Conservation (phyloP, 2,329 filamentous ascomycete genomes). For the Aspergillus viridinutans region DNA sequence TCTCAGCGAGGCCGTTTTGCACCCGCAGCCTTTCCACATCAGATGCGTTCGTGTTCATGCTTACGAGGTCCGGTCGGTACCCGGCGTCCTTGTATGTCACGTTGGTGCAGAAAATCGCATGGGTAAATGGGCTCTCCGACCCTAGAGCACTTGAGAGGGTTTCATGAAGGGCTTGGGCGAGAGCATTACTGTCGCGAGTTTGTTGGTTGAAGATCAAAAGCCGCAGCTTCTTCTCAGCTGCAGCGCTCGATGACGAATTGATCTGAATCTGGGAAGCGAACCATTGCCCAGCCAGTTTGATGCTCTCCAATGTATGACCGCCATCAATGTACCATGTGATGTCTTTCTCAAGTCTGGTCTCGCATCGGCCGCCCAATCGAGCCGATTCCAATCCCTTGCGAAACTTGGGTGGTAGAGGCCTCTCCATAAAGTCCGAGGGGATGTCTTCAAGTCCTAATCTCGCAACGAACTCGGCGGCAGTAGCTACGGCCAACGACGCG, state of each 20-base stretch:
- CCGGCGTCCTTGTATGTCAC: conserved; percentile 59
- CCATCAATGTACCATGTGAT: conserved; percentile 80
- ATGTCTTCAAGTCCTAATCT: conserved; percentile 32
- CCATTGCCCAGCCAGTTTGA: conserved; percentile 73
- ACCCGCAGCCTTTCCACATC: conserved; percentile 59
- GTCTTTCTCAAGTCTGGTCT: conserved; percentile 56
- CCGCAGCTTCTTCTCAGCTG: conserved; percentile 41
- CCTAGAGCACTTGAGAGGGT: conserved; percentile 47
- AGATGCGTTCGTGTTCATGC: conserved; percentile 55
- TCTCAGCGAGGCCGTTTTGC: conserved; percentile 62
- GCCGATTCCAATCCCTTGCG: conserved; percentile 62
- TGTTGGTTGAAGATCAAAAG: conserved; percentile 91
- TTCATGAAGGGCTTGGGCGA: conserved; percentile 61
- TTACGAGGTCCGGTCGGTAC: conserved; percentile 61
- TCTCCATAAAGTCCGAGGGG: conserved; percentile 34
- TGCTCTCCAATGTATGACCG: conserved; percentile 81
- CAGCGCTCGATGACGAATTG: conserved; percentile 28
- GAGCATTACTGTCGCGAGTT: conserved; percentile 66
- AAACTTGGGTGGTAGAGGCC: conserved; percentile 58
- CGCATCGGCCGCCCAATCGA: conserved; percentile 71
- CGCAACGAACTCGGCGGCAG: conserved; percentile 39
- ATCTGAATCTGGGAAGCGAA: conserved; percentile 54
- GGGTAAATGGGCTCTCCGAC: conserved; percentile 55
- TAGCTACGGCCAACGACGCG: conserved; percentile 56
- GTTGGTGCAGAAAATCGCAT: conserved; percentile 80